These are phyloP conservation scores for Cercospora sojina DNA, from an alignment of 2,329 filamentous ascomycete species.

Conservation along the genomic window DNA sequence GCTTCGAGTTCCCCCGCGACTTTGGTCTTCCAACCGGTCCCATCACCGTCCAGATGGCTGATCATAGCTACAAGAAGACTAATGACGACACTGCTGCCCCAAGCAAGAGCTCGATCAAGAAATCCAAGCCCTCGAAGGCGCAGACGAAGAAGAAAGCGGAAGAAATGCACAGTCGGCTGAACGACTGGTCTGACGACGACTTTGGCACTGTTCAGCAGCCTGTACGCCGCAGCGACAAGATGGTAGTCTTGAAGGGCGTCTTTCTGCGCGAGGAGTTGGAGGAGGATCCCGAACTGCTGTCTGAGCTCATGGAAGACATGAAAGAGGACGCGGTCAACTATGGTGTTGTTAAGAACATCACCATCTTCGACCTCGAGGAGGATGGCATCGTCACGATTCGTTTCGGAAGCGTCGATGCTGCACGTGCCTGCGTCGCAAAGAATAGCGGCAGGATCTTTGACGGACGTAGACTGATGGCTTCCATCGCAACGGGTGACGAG, in stretches of 20 bases:
- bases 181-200: conserved; percentile 94
- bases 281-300: conserved; percentile 75
- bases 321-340: conserved; percentile 84
- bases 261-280: conserved; percentile 84
- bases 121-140: conserved; percentile 51
- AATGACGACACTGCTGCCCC: conserved; percentile 56
- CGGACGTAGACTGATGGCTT: conserved; percentile 67
- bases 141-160: conserved; percentile 91
- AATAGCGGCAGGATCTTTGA: conserved; percentile 83
- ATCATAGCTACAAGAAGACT: conserved; percentile 87
- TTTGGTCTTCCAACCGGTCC: conserved; percentile 58
- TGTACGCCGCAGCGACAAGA: conserved; percentile 64
- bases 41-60: conserved; percentile 69
- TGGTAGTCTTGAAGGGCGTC: conserved; percentile 88
- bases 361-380: conserved; percentile 81
- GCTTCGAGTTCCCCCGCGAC: conserved; percentile 70
- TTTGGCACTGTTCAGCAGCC: conserved; percentile 56
- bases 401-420: conserved; percentile 70
- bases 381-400: conserved; percentile 83
- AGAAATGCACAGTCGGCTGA: conserved; percentile 82
- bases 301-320: conserved; percentile 94
- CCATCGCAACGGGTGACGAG: conserved; percentile 57
- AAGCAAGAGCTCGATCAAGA: conserved; percentile 34
- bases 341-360: conserved; percentile 85
- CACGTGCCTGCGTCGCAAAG: conserved; percentile 63